A percentile compares a stretch with the other conserved stretches of the same genome.
These are phyloP conservation scores for Hypoxylon crocopeplum DNA, from an alignment of 495 filamentous ascomycete species.

Conservation along the genomic window DNA sequence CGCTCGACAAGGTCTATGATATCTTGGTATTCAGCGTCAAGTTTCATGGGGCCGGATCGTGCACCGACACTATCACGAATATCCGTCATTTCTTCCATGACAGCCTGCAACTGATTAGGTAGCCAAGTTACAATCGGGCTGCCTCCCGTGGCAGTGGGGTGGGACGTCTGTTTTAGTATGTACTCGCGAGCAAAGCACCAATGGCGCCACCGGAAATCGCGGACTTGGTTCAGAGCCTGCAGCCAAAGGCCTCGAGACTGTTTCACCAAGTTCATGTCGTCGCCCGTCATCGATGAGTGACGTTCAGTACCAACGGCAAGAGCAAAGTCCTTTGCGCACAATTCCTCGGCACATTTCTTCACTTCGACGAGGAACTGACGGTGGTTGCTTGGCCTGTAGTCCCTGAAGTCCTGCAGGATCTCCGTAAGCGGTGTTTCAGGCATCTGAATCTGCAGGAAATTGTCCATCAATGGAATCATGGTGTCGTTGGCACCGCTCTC, in stretches of 20 bases:
- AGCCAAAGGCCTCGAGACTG: constrained; percentile 68
- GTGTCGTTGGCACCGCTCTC: constrained; percentile 91
- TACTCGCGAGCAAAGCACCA: constrained; percentile 97
- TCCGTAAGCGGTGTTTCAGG: constrained; percentile 82
- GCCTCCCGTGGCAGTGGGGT: constrained; percentile 89
- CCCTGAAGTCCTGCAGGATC: constrained; percentile 83
- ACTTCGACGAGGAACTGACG: constrained; percentile 81
- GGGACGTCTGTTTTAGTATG: constrained; percentile 79
- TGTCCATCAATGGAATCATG: constrained; percentile 85
- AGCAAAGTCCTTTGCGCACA: constrained; percentile 68
- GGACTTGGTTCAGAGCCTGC: constrained; percentile 77
- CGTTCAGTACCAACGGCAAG: constrained; percentile 57
- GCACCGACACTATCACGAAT: constrained; percentile 61
- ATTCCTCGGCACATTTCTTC: constrained; percentile 56
- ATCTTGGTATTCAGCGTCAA: constrained; percentile 48
- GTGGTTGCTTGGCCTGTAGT: constrained; percentile 85
- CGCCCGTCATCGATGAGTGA: constrained; percentile 14
- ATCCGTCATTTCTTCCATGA: constrained; percentile 75
- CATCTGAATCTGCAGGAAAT: constrained; percentile 80
- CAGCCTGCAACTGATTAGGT: constrained; percentile 81
- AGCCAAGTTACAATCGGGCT: constrained; percentile 93
- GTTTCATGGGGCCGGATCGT: constrained; percentile 37
- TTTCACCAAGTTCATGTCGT: constrained; percentile 34
- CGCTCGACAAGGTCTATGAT: constrained; percentile 76
- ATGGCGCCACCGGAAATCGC: constrained; percentile 91